These are phyloP conservation scores for Globisporangium recalcitrans DNA, from an alignment of 352 stramenopile species.

Conservation along the genomic window DNA sequence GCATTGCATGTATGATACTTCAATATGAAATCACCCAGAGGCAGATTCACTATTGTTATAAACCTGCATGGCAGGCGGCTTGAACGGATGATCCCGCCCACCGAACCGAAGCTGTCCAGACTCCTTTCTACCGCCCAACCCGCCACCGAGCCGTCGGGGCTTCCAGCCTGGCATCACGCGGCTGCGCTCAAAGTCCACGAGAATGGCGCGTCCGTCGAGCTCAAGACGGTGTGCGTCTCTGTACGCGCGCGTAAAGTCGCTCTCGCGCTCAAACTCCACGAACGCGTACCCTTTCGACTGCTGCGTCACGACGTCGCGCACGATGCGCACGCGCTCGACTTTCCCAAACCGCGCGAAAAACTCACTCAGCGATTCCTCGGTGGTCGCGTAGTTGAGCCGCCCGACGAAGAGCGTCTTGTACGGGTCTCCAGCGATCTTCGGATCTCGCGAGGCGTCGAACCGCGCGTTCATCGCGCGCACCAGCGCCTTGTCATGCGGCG, in stretches of 20 bases:
- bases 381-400: slow-evolving; percentile 52
- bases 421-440: slow-evolving; percentile 58
- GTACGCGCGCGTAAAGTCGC: slow-evolving; percentile 57
- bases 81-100: slow-evolving; percentile 69
- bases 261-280: slow-evolving; percentile 57
- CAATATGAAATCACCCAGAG: too few relatives aligned
- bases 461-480: slow-evolving; percentile 34
- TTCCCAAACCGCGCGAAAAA: slow-evolving; percentile 49
- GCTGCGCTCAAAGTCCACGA: slow-evolving; percentile 77
- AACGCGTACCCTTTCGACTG: slow-evolving; percentile 78
- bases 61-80: slow-evolving; percentile 20
- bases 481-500: slow-evolving; percentile 61
- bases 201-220: slow-evolving; percentile 55
- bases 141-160: slow-evolving; percentile 66
- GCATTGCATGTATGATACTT: too few relatives aligned
- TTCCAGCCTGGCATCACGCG: slow-evolving; percentile 82
- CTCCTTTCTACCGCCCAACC: slow-evolving; percentile 72
- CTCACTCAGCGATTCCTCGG: slow-evolving; percentile 34
- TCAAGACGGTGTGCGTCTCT: slow-evolving; percentile 38
- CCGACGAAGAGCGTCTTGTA: slow-evolving; percentile 70
- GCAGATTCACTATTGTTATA: neutral
- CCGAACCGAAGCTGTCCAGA: slow-evolving; percentile 82
- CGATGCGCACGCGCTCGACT: slow-evolving; percentile 49
- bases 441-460: slow-evolving; percentile 54
- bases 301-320: slow-evolving; percentile 56